These are phyloP conservation scores for Mycocalia duriaeana DNA, from an alignment of 1,284 basidiomycete genomes.

Conservation along the genomic window DNA sequence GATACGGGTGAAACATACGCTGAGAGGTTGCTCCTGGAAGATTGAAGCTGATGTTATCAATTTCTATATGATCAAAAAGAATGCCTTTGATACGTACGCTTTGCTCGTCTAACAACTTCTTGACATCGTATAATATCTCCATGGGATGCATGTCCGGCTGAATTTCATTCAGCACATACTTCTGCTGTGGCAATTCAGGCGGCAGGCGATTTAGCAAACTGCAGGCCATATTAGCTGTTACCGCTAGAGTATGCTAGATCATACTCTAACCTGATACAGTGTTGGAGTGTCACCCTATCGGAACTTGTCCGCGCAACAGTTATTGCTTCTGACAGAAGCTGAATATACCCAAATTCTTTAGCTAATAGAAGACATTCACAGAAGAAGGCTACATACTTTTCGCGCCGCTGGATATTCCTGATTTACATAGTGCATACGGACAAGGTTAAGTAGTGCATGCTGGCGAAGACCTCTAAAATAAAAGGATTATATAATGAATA, in stretches of 20 bases:
- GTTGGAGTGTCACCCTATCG: slow-evolving; percentile 67
- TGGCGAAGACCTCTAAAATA: slow-evolving; percentile 64
- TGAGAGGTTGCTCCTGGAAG: slow-evolving; percentile 66
- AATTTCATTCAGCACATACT: slow-evolving; percentile 63
- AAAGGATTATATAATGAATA: slow-evolving; percentile 4
- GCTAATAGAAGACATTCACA: too few species aligned
- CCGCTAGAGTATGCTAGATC: slow-evolving; percentile 4
- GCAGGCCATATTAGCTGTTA: slow-evolving; percentile 4
- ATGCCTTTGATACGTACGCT: slow-evolving; percentile 31
- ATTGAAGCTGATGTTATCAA: slow-evolving; percentile 4
- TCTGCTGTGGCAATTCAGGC: slow-evolving; percentile 36
- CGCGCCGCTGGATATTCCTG: slow-evolving; percentile 62
- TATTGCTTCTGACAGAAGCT: slow-evolving; percentile 74
- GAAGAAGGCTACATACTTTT: slow-evolving; percentile 47
- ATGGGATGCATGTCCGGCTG: slow-evolving; percentile 71
- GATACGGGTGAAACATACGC: slow-evolving; percentile 62
- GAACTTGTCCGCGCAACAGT: slow-evolving; percentile 64
- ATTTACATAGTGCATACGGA: slow-evolving; percentile 68
- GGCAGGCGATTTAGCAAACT: slow-evolving; percentile 71
- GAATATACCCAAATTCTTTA: too few species aligned
- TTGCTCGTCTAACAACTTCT: slow-evolving; percentile 54
- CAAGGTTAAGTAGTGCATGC: slow-evolving; percentile 71
- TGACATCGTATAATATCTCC: slow-evolving; percentile 69
- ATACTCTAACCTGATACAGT: slow-evolving; percentile 62
- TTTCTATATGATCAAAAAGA: neutral